Evolutionary conservation across 176 grass and related monocot genomes (phyloP), one percentile per base, ranked within the genome.

Genomic region (Avena insularis): DNA sequence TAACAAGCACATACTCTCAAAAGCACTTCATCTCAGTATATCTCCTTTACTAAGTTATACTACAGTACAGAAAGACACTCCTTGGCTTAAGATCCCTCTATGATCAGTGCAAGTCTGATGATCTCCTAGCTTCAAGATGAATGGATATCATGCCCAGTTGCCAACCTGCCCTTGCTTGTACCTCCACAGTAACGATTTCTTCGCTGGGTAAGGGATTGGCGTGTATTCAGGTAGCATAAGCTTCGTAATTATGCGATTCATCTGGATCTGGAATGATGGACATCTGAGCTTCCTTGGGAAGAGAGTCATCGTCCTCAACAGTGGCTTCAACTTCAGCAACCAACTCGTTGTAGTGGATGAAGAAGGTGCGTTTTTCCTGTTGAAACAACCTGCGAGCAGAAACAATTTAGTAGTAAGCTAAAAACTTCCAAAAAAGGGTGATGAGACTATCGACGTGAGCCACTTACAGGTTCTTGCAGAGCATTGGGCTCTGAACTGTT

Each of bases 381-480:
- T 92, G 94, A 91, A 94, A 99, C 70, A 99, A 85, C 58, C 97
- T 99, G 83, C 7, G 57, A 58, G 45, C 17, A 49, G 0, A 66
- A 65, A 65, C 58, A 83, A 36, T 5, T 12, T 9, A 35, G 47
- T 19, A 72, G 49, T 83, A 12, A 89, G 49, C 25, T 48, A 10
- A 65, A 21, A 70, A 12, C 23, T 59, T 73, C 40, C 35, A 78
- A 43, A 65, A 38, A 38, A 38, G 36, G 23, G 36, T 15, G 9
- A 1, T 1, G 16, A 46, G 54, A 69, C 8, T 35, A 21, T 1
- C 17, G 21, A 11, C 8, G 48, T 12, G 6, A 54, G 36, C 8
- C 17, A 89, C 97, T 90, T 86, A 99, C 97, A 89, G 97, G 63
- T 99, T 93, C 54, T 92, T 99, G 92, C 97, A 99, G 81, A 99